Evolutionary conservation across 805 yeast genomes (phyloP).

Genomic region (Komagataella pastoris): DNA sequence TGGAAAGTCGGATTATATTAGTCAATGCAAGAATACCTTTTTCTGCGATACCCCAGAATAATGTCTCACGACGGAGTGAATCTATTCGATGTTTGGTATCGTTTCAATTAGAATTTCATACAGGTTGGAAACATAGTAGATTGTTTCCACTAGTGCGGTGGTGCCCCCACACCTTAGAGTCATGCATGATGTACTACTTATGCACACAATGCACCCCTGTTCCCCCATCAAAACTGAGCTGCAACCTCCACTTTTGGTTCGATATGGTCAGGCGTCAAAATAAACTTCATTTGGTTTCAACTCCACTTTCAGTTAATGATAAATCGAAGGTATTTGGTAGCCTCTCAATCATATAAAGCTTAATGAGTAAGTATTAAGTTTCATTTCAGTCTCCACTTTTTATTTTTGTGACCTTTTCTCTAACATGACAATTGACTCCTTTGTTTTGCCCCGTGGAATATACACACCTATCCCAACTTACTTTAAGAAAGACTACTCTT

Average conservation of each 20-base stretch:
- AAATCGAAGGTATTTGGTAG: background rate
- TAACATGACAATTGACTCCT: background rate
- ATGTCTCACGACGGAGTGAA: no score
- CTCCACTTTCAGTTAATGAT: background rate
- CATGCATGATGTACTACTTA: background rate
- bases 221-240: background rate
- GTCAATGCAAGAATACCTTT: no score
- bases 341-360: background rate
- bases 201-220: background rate
- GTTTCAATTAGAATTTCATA: no score
- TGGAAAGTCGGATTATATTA: background rate
- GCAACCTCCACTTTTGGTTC: background rate
- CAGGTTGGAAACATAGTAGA: background rate
- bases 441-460: slow-evolving; percentile 18
- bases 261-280: background rate
- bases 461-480: slow-evolving; percentile 45
- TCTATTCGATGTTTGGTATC: no score
- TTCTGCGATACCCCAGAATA: no score
- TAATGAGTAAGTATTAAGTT: background rate
- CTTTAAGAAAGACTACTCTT: slow-evolving; percentile 28
- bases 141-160: background rate
- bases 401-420: background rate
- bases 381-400: background rate
- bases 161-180: background rate
- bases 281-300: background rate